Base-by-base conservation (phyloP, 805 yeast genomes). In the Metschnikowia anglica region DNA sequence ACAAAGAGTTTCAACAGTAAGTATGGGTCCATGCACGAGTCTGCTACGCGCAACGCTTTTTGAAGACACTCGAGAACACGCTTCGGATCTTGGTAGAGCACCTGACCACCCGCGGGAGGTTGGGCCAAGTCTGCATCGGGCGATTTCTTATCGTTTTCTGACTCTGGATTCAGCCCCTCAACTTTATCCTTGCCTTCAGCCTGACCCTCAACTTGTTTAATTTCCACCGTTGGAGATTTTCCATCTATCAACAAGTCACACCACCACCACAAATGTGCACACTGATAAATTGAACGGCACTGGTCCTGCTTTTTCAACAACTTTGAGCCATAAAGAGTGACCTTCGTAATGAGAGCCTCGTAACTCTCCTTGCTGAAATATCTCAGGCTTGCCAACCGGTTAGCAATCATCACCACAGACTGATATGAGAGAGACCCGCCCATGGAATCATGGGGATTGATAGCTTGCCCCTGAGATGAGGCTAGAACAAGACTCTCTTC, bases 211-310 rank as follows among this genome's bases (percentile, higher is more conserved):
- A n/a, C n/a, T n/a, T n/a, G n/a, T 18, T 21, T 13, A n/a, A 3
- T 33, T 11, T 5, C 20, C 28, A 21, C 39, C 16, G 68, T 64
- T 1, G 68, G 65, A 10, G 66, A 58, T 9, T 37, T 43, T 9
- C 57, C 67, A 5, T 53, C 62, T n/a, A 62, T 57, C 39, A 60
- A 61, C 13, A 73, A 48, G 46, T 85, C 89, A 18, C 83, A 80
- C 57, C 91, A 85, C 93, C 95, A 87, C 97, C 97, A 93, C 37
- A 93, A 66, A 63, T 93, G 97, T 1, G 96, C 82, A 32, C 96
- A 90, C 39, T 79, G 65, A 59, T 85, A 88, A 5, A 89, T 95
- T 0, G 96, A 83, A 12, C 97, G 79, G 61, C 97, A 90, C 63
- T 93, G 99, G 57, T 91, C 98, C 26, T 93, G 89, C 61, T 91